Evolutionary conservation across 306 rosid species (phyloP).

Genomic region (Pueraria montana): DNA sequence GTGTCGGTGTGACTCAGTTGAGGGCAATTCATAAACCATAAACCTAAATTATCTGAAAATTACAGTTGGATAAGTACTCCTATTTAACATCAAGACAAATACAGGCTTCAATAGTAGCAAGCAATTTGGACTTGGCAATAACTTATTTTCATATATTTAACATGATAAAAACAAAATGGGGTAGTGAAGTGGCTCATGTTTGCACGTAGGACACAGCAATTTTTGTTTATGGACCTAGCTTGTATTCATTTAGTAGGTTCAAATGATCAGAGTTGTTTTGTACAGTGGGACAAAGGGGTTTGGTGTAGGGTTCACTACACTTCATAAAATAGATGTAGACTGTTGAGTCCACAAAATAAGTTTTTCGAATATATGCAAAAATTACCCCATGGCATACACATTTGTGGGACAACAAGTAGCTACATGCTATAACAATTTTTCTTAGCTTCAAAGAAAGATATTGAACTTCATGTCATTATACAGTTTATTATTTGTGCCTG

Average conservation of each 20-base stretch:
- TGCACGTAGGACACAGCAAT: neutral
- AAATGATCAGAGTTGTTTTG: neutral
- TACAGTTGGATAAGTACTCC: too few relatives aligned
- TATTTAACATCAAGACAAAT: too few relatives aligned
- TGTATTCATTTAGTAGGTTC: neutral
- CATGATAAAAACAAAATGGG: neutral
- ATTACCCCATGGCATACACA: neutral
- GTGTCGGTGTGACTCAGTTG: neutral
- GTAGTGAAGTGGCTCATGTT: neutral
- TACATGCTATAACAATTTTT: neutral
- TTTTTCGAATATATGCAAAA: neutral
- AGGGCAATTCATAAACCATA: neutral
- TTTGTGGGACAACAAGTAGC: neutral
- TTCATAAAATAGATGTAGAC: neutral
- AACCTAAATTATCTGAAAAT: neutral
- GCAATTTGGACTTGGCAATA: neutral
- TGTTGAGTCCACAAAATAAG: neutral
- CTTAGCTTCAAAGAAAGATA: conserved; percentile 26
- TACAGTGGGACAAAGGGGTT: too few relatives aligned
- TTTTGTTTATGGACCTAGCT: neutral
- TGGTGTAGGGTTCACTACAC: too few relatives aligned
- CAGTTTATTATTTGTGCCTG: neutral
- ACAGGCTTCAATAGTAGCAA: neutral
- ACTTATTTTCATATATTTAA: neutral
- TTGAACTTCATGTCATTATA: neutral